phyloP scores from a whole-genome alignment of 768 basidiomycete genomes.

The Phylloporus scabripes region DNA sequence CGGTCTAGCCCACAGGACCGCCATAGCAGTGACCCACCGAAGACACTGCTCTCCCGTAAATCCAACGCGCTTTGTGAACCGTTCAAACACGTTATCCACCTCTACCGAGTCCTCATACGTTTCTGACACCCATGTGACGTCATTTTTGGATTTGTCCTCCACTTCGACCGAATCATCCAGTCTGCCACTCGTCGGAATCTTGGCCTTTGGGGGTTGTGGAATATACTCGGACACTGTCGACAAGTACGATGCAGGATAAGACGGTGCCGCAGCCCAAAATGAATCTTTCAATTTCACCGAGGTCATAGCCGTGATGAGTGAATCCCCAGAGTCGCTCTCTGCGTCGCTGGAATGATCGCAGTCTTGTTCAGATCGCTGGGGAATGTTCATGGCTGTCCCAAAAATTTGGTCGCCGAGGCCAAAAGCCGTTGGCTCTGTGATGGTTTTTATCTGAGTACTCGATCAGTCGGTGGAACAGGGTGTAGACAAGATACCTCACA shows the following conservation, averaged over 20 bases:
- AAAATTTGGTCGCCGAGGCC: conserved; percentile 68
- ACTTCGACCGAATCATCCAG: conserved; percentile 41
- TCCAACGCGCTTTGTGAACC: conserved; percentile 68
- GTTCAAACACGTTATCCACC: conserved; percentile 81
- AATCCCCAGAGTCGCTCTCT: conserved; percentile 39
- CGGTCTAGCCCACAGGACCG: not conserved
- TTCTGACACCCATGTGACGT: conserved; percentile 60
- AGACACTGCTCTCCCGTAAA: conserved; percentile 81
- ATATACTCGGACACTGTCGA: conserved; percentile 73
- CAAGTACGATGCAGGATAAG: conserved; percentile 65
- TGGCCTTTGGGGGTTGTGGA: conserved; percentile 49
- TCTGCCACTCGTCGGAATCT: conserved; percentile 30
- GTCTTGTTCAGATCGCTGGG: conserved; percentile 12
- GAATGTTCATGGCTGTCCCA: conserved; percentile 30
- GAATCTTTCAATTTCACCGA: conserved; percentile 52
- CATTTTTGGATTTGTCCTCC: conserved; percentile 40
- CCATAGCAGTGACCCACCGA: conserved; percentile 43
- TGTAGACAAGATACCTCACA: conserved; percentile 34
- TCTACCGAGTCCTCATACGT: conserved; percentile 76
- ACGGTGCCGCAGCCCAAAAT: conserved; percentile 60
- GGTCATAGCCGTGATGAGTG: conserved; percentile 54
- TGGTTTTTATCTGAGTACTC: conserved; percentile 22
- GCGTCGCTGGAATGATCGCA: conserved; percentile 27
- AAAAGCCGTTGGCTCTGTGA: conserved; percentile 34
- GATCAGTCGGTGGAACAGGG: conserved; percentile 1